These are phyloP conservation scores for Fusarium sp. DNA, from an alignment of 2,329 filamentous ascomycete genomes.

Conservation along the genomic window DNA sequence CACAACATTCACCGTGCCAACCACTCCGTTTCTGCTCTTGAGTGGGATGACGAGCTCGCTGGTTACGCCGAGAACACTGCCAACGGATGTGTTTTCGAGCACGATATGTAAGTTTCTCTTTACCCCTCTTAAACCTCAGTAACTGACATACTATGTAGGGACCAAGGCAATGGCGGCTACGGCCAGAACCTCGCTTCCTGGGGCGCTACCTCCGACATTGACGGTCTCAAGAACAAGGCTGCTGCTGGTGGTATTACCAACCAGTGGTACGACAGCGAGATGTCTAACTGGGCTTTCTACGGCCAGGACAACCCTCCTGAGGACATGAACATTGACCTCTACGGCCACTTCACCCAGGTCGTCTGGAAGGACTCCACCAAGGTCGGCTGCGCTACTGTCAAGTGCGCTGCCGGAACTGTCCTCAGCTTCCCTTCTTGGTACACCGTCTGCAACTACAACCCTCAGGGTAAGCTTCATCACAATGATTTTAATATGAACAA, in stretches of 20 bases:
- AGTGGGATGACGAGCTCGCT: constrained; percentile 76
- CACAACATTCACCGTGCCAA: constrained; percentile 91
- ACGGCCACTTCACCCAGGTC: constrained; percentile 68
- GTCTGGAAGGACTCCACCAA: constrained; percentile 57
- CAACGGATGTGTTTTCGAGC: constrained; percentile 76
- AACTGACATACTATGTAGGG: constrained; percentile 59
- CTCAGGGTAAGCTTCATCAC: constrained; percentile 70
- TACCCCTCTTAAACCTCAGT: neutral
- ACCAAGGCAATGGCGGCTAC: constrained; percentile 73
- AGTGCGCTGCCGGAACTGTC: constrained; percentile 69
- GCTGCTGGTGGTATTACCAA: constrained; percentile 79
- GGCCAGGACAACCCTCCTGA: constrained; percentile 68
- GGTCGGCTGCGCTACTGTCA: constrained; percentile 74
- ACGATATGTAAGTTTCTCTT: constrained; percentile 75
- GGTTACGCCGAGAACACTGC: constrained; percentile 74
- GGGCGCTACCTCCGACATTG: constrained; percentile 58
- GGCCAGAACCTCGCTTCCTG: constrained; percentile 92
- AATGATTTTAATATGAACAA: neutral
- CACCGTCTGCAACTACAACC: constrained; percentile 90
- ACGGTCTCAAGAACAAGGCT: constrained; percentile 61
- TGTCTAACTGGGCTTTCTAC: constrained; percentile 70
- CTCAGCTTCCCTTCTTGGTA: constrained; percentile 70
- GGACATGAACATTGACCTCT: constrained; percentile 72
- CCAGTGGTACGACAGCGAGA: constrained; percentile 90
- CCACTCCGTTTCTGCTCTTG: constrained; percentile 76